These are phyloP conservation scores for Naganishia randhawae DNA, from an alignment of 768 basidiomycete genomes.

Conservation along the genomic window DNA sequence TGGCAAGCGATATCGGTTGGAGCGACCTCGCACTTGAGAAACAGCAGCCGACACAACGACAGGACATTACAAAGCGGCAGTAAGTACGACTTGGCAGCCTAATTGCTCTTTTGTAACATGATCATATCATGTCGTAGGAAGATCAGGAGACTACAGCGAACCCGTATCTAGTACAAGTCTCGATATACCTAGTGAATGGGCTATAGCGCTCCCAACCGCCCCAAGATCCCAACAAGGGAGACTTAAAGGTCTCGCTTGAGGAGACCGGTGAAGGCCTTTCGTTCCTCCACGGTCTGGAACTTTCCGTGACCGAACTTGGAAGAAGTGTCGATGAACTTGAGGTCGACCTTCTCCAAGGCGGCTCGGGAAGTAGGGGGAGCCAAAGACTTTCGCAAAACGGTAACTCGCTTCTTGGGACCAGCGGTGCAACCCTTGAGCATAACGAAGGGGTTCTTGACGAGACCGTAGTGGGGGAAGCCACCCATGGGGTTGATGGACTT, in stretches of 20 bases:
- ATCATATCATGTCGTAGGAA: conserved; percentile 19
- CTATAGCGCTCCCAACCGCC: conserved; percentile 11
- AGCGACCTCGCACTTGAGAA: too few species aligned
- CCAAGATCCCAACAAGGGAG: conserved; percentile 25
- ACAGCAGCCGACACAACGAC: too few species aligned
- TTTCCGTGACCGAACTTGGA: conserved; percentile 96
- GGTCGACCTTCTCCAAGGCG: conserved; percentile 94
- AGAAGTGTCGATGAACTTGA: conserved; percentile 98
- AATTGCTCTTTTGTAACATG: conserved; percentile 18
- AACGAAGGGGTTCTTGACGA: conserved; percentile 97
- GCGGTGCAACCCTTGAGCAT: conserved; percentile 94
- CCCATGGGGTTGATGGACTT: conserved; percentile 84
- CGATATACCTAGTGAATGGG: conserved; percentile 7
- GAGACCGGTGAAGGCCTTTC: conserved; percentile 74
- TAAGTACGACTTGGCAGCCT: neutral
- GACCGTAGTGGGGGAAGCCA: conserved; percentile 98
- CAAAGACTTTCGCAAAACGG: conserved; percentile 94
- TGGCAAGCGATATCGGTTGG: too few species aligned
- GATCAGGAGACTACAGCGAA: conserved; percentile 7
- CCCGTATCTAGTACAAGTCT: conserved; percentile 14
- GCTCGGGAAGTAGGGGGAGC: conserved; percentile 92
- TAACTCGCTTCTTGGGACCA: conserved; percentile 95
- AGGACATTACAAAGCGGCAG: too few species aligned
- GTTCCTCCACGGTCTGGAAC: conserved; percentile 97
- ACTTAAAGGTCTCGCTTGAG: conserved; percentile 47